phyloP scores from a whole-genome alignment of 169 alveolate genomes.

The Plasmodium cynomolgi region DNA sequence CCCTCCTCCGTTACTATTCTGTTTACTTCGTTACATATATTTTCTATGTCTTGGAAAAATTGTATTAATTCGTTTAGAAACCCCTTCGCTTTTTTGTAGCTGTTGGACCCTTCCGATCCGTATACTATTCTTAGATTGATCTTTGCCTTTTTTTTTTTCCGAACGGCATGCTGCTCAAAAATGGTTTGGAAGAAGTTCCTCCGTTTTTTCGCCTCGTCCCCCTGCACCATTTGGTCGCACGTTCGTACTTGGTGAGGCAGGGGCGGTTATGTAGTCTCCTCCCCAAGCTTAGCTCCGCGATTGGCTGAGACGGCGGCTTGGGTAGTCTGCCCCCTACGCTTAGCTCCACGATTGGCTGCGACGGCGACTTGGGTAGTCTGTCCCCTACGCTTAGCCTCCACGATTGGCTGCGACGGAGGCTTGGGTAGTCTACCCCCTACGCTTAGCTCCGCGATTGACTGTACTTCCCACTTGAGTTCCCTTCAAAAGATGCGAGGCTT shows the following conservation, averaged over 20 bases:
- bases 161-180: background rate
- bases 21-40: slow-evolving; percentile 16
- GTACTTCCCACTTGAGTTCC: background rate
- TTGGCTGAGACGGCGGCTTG: background rate
- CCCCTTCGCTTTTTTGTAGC: slow-evolving; percentile 15
- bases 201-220: background rate
- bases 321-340: background rate
- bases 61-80: slow-evolving; percentile 49
- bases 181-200: background rate
- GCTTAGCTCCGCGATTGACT: background rate
- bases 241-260: background rate
- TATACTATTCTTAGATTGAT: slow-evolving; percentile 26
- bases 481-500: background rate
- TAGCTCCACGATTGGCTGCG: background rate
- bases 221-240: background rate
- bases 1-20: slow-evolving; percentile 3
- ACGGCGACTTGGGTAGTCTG: no score
- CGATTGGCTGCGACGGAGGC: background rate
- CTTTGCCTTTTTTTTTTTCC: slow-evolving; percentile 16
- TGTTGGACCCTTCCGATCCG: slow-evolving; percentile 43
- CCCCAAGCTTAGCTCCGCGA: background rate
- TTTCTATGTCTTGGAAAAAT: slow-evolving; percentile 24
- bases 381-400: background rate
- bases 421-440: background rate
- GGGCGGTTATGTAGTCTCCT: background rate